Evolutionary conservation across 768 basidiomycete species (phyloP).

Genomic region (Hemileccinum rubropunctum): DNA sequence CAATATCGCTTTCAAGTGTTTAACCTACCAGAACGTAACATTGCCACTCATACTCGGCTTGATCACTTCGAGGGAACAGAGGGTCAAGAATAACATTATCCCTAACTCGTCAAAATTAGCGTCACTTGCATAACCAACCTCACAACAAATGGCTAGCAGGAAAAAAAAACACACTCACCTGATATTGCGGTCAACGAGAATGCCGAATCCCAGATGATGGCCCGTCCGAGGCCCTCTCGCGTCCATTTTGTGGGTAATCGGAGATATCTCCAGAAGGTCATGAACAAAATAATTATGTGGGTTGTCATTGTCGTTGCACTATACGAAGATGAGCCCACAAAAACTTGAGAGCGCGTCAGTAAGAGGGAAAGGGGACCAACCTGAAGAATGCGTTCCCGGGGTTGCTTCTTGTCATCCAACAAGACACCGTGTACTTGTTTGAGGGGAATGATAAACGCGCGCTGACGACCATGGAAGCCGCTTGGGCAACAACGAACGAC

Average conservation of each 20-base stretch:
- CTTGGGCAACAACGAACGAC: slow-evolving; percentile 6
- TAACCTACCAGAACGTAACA: slow-evolving; percentile 19
- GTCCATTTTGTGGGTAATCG: slow-evolving; percentile 11
- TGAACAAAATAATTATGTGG: slow-evolving; percentile 9
- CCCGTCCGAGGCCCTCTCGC: not conserved
- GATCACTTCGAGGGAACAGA: slow-evolving; percentile 12
- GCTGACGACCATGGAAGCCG: slow-evolving; percentile 18
- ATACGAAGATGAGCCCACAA: not conserved
- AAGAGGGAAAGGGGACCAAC: not conserved
- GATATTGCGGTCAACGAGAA: slow-evolving; percentile 6
- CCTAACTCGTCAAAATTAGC: slow-evolving; percentile 4
- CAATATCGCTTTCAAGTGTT: not conserved
- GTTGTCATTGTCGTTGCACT: slow-evolving; percentile 21
- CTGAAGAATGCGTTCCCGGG: slow-evolving; percentile 18
- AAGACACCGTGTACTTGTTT: slow-evolving; percentile 12
- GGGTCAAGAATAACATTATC: slow-evolving; percentile 18
- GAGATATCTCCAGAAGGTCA: slow-evolving; percentile 20
- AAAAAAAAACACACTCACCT: slow-evolving; percentile 5
- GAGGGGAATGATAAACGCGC: slow-evolving; percentile 9
- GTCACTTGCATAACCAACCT: not conserved
- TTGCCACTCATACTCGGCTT: slow-evolving; percentile 16
- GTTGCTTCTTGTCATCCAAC: slow-evolving; percentile 12
- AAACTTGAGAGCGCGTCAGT: not conserved
- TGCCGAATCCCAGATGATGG: slow-evolving; percentile 19
- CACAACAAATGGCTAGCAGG: no score